phyloP scores from a whole-genome alignment of 345 rosid species.

The Gossypium herbaceum region DNA sequence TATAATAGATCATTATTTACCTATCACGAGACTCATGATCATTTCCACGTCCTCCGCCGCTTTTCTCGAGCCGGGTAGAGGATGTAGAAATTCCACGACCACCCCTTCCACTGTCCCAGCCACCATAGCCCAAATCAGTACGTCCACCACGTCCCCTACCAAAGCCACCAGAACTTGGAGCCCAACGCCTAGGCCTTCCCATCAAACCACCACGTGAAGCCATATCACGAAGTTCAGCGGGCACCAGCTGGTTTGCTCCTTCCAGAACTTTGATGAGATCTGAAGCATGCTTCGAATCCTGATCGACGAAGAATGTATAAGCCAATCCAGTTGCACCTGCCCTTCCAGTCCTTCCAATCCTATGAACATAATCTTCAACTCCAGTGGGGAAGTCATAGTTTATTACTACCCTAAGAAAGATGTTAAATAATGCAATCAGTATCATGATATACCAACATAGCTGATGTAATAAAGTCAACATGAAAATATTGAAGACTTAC shows the following conservation, averaged over 20 bases:
- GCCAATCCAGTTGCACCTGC: slow-evolving; percentile 97
- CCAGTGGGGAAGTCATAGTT: slow-evolving; percentile 97
- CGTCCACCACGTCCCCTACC: slow-evolving; percentile 61
- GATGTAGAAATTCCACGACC: slow-evolving; percentile 34
- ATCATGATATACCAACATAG: neutral
- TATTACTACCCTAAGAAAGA: slow-evolving; percentile 68
- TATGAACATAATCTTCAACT: slow-evolving; percentile 95
- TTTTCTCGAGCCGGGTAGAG: slow-evolving; percentile 28
- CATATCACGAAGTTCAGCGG: slow-evolving; percentile 79
- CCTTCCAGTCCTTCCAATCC: slow-evolving; percentile 98
- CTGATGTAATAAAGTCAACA: neutral
- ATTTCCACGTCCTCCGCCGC: slow-evolving; percentile 49
- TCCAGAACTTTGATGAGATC: slow-evolving; percentile 86
- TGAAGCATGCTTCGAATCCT: slow-evolving; percentile 85
- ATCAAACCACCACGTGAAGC: slow-evolving; percentile 82
- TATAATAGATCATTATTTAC: slow-evolving; percentile 25
- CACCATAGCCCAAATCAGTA: slow-evolving; percentile 50
- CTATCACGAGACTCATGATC: slow-evolving; percentile 59
- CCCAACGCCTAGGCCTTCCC: slow-evolving; percentile 77
- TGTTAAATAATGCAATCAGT: neutral
- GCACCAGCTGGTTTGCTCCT: slow-evolving; percentile 88
- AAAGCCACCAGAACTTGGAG: slow-evolving; percentile 52
- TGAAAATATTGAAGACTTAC: slow-evolving; percentile 29
- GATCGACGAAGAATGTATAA: slow-evolving; percentile 79
- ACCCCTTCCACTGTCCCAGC: slow-evolving; percentile 58